Evolutionary conservation across 192 early-diverging fungal genomes (phyloP), one percentile per base, ranked within the genome.

Genomic region (Podila epicladia): DNA sequence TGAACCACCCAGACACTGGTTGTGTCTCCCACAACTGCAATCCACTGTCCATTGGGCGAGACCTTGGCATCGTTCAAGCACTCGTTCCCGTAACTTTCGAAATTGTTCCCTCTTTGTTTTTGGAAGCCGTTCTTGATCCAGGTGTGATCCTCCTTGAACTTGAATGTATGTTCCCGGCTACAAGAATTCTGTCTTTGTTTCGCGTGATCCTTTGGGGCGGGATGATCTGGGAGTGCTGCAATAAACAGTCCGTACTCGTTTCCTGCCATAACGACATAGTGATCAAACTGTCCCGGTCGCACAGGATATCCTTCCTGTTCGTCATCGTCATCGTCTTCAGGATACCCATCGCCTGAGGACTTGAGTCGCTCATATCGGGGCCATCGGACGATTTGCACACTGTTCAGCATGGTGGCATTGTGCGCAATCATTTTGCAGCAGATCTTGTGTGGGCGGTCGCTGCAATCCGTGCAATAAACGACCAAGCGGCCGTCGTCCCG

Each of bases 1-100:
- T 83, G 64, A 19, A 83, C 65, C 17, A 72, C 61, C 64, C 74
- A 85, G 4, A 87, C 60, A 45, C 58, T 67, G 15, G 71, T 41
- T 49, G 73, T 67, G 58, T 88, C 87, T 26, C 85, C 85, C 3
- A 88, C 87, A 32, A 82, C 83, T 5, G 82, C 85, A 32, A 88
- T 77, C 50, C 72, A 69, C 8, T 71, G 71, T n/a, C 87, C 87
- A 33, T 85, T 72, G 2, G 87, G 87, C n/a, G 82, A 85, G 38
- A 76, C 82, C 49, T 67, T 73, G 64, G 85, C 85, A 53, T 88
- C 85, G 53, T 88, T 88, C 72, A 88, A 70, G 2, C 69, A 35
- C 20, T 67, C 72, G 2, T 58, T 55, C 50, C 19, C 2, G 20
- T 24, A 0, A 26, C 20, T 12, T 24, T 24, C 22, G 11, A 55